Evolutionary conservation across 2,329 filamentous ascomycete genomes (phyloP).

Genomic region (Aspergillus oerlinghausenensis): DNA sequence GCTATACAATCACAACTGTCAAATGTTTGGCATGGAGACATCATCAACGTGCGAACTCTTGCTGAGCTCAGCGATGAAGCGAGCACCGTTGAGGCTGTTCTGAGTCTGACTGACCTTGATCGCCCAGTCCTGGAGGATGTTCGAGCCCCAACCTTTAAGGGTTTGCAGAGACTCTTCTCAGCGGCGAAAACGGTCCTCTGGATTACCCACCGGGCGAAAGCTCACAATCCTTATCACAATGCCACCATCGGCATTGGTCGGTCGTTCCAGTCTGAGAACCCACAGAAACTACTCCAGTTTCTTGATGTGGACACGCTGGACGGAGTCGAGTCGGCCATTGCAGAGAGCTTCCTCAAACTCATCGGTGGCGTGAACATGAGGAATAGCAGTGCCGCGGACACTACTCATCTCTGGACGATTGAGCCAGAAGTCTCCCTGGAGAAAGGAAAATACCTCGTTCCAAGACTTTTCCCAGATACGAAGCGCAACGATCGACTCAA

Average conservation of each 20-base stretch:
- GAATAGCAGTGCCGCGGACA: neutral
- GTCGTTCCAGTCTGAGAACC: constrained; percentile 3
- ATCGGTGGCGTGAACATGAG: neutral
- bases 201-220: constrained; percentile 1
- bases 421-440: constrained; percentile 4
- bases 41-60: constrained; percentile 2
- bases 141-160: neutral
- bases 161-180: neutral
- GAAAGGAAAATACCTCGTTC: constrained; percentile 4
- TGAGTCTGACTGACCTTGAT: constrained; percentile 5
- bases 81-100: constrained; percentile 1
- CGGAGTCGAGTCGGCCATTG: neutral
- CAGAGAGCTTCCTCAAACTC: neutral
- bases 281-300: constrained; percentile 5
- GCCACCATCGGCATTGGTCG: constrained; percentile 6
- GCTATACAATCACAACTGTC: constrained; percentile 2
- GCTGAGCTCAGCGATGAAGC: neutral
- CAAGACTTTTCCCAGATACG: constrained; percentile 5
- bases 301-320: constrained; percentile 5
- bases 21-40: constrained; percentile 38
- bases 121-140: constrained; percentile 2
- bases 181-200: constrained; percentile 1
- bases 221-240: constrained; percentile 3
- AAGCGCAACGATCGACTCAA: constrained; percentile 3
- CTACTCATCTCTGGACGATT: constrained; percentile 1